Percentiles rank a stretch among this genome's conserved stretches.
These are phyloP conservation scores for Pseudogymnoascus sp. DNA, from an alignment of 2,329 filamentous ascomycete genomes.

Conservation along the genomic window DNA sequence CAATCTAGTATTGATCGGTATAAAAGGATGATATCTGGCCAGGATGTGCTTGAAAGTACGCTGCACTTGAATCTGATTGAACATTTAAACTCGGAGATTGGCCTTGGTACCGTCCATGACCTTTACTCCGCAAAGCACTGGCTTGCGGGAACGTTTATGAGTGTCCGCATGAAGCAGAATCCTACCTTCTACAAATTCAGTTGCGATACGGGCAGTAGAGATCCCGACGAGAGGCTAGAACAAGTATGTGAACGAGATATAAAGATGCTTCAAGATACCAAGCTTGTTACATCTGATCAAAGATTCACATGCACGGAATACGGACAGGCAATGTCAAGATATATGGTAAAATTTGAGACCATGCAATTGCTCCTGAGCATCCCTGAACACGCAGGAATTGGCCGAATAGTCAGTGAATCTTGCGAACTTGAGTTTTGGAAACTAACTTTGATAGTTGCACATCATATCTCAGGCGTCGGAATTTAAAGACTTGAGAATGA, in stretches of 20 bases:
- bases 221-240: slow-evolving; percentile 56
- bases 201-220: slow-evolving; percentile 38
- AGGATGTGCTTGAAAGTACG: slow-evolving; percentile 67
- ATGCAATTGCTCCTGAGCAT: slow-evolving; percentile 65
- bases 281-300: slow-evolving; percentile 44
- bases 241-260: slow-evolving; percentile 65
- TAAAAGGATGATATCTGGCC: slow-evolving; percentile 64
- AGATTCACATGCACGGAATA: slow-evolving; percentile 59
- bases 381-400: slow-evolving; percentile 50
- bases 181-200: slow-evolving; percentile 62
- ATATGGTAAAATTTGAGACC: slow-evolving; percentile 71
- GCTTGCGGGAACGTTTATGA: slow-evolving; percentile 71
- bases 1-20: slow-evolving; percentile 57
- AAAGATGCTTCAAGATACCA: slow-evolving; percentile 49
- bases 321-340: slow-evolving; percentile 73
- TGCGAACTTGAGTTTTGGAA: background rate
- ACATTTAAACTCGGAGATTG: slow-evolving; percentile 77
- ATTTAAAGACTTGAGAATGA: slow-evolving; percentile 65
- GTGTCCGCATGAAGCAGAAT: slow-evolving; percentile 64
- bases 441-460: slow-evolving; percentile 45
- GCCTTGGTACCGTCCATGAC: slow-evolving; percentile 62
- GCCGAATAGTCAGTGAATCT: slow-evolving; percentile 55
- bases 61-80: slow-evolving; percentile 74
- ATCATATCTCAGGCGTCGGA: slow-evolving; percentile 60
- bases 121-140: slow-evolving; percentile 60